Evolutionary conservation across 148 eudicot species (phyloP).

Genomic region (Tetragonia tetragonoides): DNA sequence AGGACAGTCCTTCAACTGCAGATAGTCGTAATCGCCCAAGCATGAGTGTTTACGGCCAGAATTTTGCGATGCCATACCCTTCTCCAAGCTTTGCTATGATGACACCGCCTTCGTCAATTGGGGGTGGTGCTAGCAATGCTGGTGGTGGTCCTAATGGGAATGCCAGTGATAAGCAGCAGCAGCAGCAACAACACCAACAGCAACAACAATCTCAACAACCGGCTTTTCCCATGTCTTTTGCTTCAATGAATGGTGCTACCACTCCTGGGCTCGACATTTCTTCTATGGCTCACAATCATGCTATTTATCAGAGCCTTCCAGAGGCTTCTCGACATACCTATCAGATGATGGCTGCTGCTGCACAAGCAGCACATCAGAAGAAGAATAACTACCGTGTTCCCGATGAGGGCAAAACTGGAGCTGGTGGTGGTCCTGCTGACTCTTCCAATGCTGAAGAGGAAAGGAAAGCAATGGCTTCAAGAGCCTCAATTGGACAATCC

Average conservation of each 20-base stretch:
- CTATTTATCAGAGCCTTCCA: constrained; percentile 55
- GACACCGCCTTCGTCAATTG: constrained; percentile 41
- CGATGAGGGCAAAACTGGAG: constrained; percentile 58
- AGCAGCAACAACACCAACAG: constrained; percentile 62
- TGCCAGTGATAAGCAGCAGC: constrained; percentile 72
- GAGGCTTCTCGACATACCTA: constrained; percentile 60
- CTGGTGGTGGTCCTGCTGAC: constrained; percentile 22
- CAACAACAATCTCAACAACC: constrained; percentile 62
- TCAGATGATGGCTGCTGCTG: constrained; percentile 61
- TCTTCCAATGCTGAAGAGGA: constrained; percentile 64
- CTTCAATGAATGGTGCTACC: constrained; percentile 52
- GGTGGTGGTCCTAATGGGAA: constrained; percentile 30
- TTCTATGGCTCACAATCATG: constrained; percentile 64
- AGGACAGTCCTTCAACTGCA: constrained; percentile 77
- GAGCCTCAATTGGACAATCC: constrained; percentile 61
- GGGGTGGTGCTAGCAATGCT: constrained; percentile 20
- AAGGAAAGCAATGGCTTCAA: constrained; percentile 42
- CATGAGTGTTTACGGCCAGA: constrained; percentile 65
- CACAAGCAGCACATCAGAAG: constrained; percentile 50
- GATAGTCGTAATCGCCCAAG: constrained; percentile 70
- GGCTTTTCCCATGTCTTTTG: constrained; percentile 84
- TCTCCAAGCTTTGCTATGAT: constrained; percentile 68
- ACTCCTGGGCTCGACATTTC: constrained; percentile 61
- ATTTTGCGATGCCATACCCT: constrained; percentile 70
- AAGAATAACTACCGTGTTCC: constrained; percentile 51